Evolutionary conservation across 225 moss, liverwort and hornwort genomes (phyloP).

Genomic region (Ulota crispa): DNA sequence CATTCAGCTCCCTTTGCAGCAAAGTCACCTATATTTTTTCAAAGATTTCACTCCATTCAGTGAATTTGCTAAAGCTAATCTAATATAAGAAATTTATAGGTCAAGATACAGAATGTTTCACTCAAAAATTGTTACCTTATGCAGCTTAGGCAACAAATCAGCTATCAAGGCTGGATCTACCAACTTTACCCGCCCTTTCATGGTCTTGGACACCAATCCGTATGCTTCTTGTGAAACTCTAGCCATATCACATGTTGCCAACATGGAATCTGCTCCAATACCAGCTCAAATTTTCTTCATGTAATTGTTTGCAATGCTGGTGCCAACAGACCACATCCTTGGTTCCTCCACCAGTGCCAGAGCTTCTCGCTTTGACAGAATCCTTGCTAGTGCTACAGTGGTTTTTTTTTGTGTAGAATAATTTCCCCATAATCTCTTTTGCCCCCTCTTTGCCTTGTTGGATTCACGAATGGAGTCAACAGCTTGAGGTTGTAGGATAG

Average conservation of each 20-base stretch:
- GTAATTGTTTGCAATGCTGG: background rate
- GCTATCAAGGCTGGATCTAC: rapidly evolving
- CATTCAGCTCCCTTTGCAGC: background rate
- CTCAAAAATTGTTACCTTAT: no score
- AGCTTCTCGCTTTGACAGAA: slow-evolving; percentile 10
- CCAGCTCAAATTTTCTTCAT: background rate
- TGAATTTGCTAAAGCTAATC: background rate
- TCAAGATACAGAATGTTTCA: rapidly evolving
- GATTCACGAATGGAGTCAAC: background rate
- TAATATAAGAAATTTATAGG: background rate
- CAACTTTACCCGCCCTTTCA: background rate
- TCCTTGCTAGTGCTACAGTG: background rate
- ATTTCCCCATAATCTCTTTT: background rate
- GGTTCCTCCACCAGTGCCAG: background rate
- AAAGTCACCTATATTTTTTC: background rate
- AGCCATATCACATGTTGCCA: background rate
- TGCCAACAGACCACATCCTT: background rate
- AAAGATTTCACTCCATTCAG: background rate
- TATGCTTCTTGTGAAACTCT: background rate
- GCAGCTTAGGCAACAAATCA: background rate
- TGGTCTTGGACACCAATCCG: background rate
- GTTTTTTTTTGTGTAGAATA: background rate
- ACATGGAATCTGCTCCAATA: background rate
- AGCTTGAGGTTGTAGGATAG: background rate
- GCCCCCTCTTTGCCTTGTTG: background rate